Evolutionary conservation across 768 basidiomycete species (phyloP).

Genomic region (Amanita muscaria): DNA sequence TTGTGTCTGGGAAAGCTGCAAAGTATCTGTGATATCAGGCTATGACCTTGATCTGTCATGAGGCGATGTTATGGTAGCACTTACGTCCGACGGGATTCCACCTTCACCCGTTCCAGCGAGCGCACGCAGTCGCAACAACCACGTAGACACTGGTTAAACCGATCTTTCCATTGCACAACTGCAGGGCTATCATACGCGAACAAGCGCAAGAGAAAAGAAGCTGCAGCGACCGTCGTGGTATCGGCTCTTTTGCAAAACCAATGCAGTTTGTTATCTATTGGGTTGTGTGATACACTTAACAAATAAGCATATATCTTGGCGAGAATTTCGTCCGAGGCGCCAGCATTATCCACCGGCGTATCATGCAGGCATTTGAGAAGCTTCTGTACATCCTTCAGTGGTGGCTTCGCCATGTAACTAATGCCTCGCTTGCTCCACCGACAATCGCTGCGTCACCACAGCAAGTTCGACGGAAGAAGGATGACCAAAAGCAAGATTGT

Average conservation of each 20-base stretch:
- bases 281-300: constrained; percentile 32
- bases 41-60: too few relatives aligned
- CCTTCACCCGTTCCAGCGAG: constrained; percentile 55
- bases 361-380: constrained; percentile 52
- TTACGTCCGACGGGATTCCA: constrained; percentile 60
- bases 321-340: constrained; percentile 40
- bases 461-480: too few relatives aligned
- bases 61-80: constrained; percentile 22
- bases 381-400: constrained; percentile 28
- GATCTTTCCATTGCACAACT: constrained; percentile 57
- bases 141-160: constrained; percentile 44
- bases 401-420: constrained; percentile 2
- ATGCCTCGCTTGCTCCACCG: neutral
- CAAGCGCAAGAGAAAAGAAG: constrained; percentile 74
- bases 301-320: constrained; percentile 44
- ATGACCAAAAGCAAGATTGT: too few relatives aligned
- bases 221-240: constrained; percentile 49
- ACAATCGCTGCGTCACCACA: neutral
- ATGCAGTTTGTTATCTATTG: constrained; percentile 39
- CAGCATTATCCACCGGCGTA: constrained; percentile 43
- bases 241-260: constrained; percentile 75
- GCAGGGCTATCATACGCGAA: constrained; percentile 62
- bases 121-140: constrained; percentile 67
- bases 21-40: constrained; percentile 56
- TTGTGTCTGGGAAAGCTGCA: constrained; percentile 46